phyloP scores from a whole-genome alignment of 495 filamentous ascomycete genomes.

The Podospora pseudocomata region DNA sequence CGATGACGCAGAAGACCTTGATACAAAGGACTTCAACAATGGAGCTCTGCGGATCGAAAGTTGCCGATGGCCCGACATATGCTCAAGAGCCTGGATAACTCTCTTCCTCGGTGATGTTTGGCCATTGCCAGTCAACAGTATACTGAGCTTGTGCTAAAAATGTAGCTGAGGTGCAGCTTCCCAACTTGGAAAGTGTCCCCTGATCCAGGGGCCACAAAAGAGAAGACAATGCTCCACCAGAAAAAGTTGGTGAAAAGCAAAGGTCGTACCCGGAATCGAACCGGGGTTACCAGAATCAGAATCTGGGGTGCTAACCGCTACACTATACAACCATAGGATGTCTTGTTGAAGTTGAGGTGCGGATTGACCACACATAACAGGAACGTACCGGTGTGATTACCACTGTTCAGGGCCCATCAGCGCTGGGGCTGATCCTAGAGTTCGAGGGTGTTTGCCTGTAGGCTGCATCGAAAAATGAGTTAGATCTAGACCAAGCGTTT shows the following conservation, averaged over 20 bases:
- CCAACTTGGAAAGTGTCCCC: too few species aligned
- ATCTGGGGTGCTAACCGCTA: constrained; percentile 7
- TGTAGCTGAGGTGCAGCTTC: too few species aligned
- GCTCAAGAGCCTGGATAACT: background rate
- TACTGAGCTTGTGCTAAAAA: too few species aligned
- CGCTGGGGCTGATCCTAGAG: too few species aligned
- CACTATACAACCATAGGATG: background rate
- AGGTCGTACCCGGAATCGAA: constrained; percentile 27
- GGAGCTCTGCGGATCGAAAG: background rate
- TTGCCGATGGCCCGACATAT: background rate
- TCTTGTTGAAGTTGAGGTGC: background rate
- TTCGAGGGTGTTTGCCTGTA: too few species aligned
- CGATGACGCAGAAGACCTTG: background rate
- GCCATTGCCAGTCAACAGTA: too few species aligned
- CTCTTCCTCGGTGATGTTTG: too few species aligned
- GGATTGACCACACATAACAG: too few species aligned
- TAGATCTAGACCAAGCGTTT: too few species aligned
- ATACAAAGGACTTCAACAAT: background rate
- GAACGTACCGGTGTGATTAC: too few species aligned
- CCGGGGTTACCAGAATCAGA: constrained; percentile 19
- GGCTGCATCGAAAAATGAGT: too few species aligned
- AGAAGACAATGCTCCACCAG: constrained; percentile 5
- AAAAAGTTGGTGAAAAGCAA: constrained; percentile 5
- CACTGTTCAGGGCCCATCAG: too few species aligned
- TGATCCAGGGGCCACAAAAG: constrained; percentile 20